A percentile compares a stretch with the other conserved stretches of the same genome.
These are phyloP conservation scores for Neofusicoccum umdonicola DNA, from an alignment of 2,329 filamentous ascomycete genomes.

Conservation along the genomic window DNA sequence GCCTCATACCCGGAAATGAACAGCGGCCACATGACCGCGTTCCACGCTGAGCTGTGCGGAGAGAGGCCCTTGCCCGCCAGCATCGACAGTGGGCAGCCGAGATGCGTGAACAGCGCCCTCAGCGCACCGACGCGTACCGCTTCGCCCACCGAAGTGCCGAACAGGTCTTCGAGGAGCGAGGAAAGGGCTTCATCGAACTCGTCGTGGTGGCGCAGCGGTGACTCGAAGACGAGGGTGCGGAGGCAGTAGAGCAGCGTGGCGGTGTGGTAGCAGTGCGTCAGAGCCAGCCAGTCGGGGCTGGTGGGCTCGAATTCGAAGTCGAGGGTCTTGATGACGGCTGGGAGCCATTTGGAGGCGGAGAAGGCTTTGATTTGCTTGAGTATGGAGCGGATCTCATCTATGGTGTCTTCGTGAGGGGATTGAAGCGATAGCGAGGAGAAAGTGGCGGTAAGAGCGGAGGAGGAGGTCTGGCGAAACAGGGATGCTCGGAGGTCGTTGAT, in stretches of 20 bases:
- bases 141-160: not conserved
- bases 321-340: not conserved
- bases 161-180: not conserved
- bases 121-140: not conserved
- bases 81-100: not conserved
- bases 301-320: not conserved
- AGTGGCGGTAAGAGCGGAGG: not conserved
- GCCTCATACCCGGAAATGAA: not conserved
- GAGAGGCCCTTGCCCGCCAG: not conserved
- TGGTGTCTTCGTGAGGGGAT: not conserved
- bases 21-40: not conserved
- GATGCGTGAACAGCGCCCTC: not conserved
- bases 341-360: not conserved
- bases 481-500: not conserved
- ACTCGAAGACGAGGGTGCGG: not conserved
- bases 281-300: not conserved
- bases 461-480: not conserved
- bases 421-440: too few relatives aligned
- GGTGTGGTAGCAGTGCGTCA: not conserved
- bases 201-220: not conserved
- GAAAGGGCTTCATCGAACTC: not conserved
- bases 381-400: not conserved
- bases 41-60: not conserved
- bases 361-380: not conserved
- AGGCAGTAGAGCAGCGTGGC: not conserved